Evolutionary conservation across 345 rosid genomes (phyloP).

Genomic region (Microcos paniculata): DNA sequence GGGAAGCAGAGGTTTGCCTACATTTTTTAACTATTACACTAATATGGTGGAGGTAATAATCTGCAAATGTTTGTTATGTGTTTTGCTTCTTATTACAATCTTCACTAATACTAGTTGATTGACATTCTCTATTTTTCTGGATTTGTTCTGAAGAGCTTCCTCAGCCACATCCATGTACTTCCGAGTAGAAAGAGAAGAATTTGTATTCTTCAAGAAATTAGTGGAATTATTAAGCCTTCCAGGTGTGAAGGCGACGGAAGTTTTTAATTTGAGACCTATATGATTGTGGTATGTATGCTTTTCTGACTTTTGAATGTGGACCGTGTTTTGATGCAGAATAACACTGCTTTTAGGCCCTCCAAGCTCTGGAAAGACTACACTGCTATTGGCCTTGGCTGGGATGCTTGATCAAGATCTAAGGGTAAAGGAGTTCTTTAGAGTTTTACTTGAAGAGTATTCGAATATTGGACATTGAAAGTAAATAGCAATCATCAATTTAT

Average conservation of each 20-base stretch:
- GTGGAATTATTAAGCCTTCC: slow-evolving; percentile 66
- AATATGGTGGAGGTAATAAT: slow-evolving; percentile 36
- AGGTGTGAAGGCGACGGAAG: background rate
- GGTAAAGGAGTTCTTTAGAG: slow-evolving; percentile 1
- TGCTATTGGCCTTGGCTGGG: slow-evolving; percentile 20
- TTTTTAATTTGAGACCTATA: background rate
- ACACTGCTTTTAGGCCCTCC: slow-evolving; percentile 22
- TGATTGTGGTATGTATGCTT: too few relatives aligned
- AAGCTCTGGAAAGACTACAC: slow-evolving; percentile 11
- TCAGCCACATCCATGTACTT: slow-evolving; percentile 25
- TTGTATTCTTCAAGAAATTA: slow-evolving; percentile 47
- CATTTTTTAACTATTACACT: slow-evolving; percentile 36
- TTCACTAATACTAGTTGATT: background rate
- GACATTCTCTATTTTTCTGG: background rate
- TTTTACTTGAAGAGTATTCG: background rate
- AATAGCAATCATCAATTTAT: background rate
- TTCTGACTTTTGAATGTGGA: too few relatives aligned
- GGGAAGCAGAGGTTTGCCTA: slow-evolving; percentile 49
- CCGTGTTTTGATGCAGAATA: too few relatives aligned
- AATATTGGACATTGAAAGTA: background rate
- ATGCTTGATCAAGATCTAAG: slow-evolving; percentile 30
- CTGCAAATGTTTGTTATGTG: background rate
- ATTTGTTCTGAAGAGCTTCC: slow-evolving; percentile 19
- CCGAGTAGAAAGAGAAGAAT: slow-evolving; percentile 34
- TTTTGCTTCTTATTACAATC: background rate